Evolutionary conservation across 768 basidiomycete species (phyloP).

Genomic region (Termitomyces sp.): DNA sequence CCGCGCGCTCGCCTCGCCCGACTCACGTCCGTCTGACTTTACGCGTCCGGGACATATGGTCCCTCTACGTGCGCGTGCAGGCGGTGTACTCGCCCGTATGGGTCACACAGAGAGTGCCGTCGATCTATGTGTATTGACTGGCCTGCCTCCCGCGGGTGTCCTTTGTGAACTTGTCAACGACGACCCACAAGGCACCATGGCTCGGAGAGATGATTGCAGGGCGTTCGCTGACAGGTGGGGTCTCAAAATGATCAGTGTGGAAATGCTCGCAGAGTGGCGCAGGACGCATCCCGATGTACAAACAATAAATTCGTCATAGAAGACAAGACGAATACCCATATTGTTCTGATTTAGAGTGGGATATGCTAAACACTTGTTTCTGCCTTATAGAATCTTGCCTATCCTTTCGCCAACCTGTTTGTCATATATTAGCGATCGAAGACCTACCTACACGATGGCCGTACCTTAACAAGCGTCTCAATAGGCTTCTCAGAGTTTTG

Average conservation of each 20-base stretch:
- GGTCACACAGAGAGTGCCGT: slow-evolving; percentile 93
- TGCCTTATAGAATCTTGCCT: slow-evolving; percentile 19
- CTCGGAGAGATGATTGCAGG: slow-evolving; percentile 89
- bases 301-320: background rate
- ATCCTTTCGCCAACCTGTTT: slow-evolving; percentile 29
- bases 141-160: slow-evolving; percentile 66
- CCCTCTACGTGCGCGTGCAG: slow-evolving; percentile 79
- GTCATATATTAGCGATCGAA: background rate
- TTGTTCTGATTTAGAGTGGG: background rate
- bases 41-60: slow-evolving; percentile 94
- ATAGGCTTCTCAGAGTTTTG: slow-evolving; percentile 44
- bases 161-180: slow-evolving; percentile 96
- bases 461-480: slow-evolving; percentile 66
- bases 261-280: slow-evolving; percentile 60
- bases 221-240: slow-evolving; percentile 88
- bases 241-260: slow-evolving; percentile 91
- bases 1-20: slow-evolving; percentile 68
- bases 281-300: slow-evolving; percentile 23
- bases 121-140: slow-evolving; percentile 79
- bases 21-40: slow-evolving; percentile 60
- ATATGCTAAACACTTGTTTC: background rate
- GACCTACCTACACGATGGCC: background rate
- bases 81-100: slow-evolving; percentile 80
- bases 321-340: background rate
- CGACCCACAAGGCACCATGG: slow-evolving; percentile 85